phyloP scores from a whole-genome alignment of 2,329 filamentous ascomycete species.

The Helotiales sp. region DNA sequence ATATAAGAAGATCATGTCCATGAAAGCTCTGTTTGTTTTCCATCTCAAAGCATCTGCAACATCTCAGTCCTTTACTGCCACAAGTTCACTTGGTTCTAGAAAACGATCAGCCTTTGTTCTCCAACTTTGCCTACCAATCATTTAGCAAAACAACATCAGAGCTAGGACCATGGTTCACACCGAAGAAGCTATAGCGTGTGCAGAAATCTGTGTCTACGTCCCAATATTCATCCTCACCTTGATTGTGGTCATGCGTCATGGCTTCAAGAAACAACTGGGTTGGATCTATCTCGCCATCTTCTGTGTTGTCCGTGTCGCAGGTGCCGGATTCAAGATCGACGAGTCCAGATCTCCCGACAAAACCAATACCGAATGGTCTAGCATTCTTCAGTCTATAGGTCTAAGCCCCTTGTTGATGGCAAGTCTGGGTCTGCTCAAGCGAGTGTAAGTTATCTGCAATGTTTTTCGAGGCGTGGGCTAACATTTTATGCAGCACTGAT shows the following conservation, averaged over 20 bases:
- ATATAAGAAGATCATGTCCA: neutral
- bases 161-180: slow-evolving; percentile 26
- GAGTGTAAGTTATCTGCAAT: slow-evolving; percentile 32
- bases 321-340: slow-evolving; percentile 41
- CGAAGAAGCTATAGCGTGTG: slow-evolving; percentile 35
- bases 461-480: neutral
- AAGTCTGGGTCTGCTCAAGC: slow-evolving; percentile 36
- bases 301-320: slow-evolving; percentile 41
- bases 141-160: neutral
- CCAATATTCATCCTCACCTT: slow-evolving; percentile 32
- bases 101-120: neutral
- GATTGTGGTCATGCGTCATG: slow-evolving; percentile 34
- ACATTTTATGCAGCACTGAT: slow-evolving; percentile 27
- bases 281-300: slow-evolving; percentile 46
- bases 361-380: slow-evolving; percentile 41
- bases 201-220: slow-evolving; percentile 39
- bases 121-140: neutral
- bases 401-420: slow-evolving; percentile 39
- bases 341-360: slow-evolving; percentile 35
- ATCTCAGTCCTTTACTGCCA: neutral
- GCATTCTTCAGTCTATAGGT: slow-evolving; percentile 39
- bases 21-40: neutral
- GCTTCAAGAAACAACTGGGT: slow-evolving; percentile 41
- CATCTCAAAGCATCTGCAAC: neutral
- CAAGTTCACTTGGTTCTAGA: no score